Evolutionary conservation across 2,329 filamentous ascomycete species (phyloP).

Genomic region (Xylaria sp.): DNA sequence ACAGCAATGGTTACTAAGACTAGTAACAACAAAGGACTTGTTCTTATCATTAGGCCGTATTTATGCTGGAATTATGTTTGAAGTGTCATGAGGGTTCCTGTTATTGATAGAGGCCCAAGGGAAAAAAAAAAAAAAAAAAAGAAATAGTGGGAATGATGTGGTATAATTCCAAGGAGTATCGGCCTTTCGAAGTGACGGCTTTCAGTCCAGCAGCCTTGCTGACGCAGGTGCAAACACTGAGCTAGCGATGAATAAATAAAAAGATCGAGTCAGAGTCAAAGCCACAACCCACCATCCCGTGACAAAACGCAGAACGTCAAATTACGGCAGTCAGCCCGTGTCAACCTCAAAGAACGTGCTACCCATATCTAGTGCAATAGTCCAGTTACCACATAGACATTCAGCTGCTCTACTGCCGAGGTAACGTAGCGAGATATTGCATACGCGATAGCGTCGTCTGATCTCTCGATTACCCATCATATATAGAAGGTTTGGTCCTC

Average conservation of each 20-base stretch:
- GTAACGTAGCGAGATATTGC: slow-evolving; percentile 7
- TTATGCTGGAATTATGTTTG: slow-evolving; percentile 7
- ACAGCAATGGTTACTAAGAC: slow-evolving; percentile 18
- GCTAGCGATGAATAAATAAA: background rate
- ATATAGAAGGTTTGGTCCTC: slow-evolving; percentile 18
- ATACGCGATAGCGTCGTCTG: slow-evolving; percentile 20
- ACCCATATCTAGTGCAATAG: background rate
- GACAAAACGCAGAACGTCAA: background rate
- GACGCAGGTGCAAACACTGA: background rate
- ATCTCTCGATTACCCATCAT: slow-evolving; percentile 22
- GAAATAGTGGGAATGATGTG: background rate
- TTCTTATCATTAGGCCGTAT: slow-evolving; percentile 24
- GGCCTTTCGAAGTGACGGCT: background rate
- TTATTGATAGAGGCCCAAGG: background rate
- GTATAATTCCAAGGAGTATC: slow-evolving; percentile 2
- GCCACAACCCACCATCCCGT: background rate
- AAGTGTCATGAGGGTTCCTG: slow-evolving; percentile 15
- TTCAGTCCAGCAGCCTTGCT: background rate
- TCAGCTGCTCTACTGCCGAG: slow-evolving; percentile 6
- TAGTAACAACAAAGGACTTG: slow-evolving; percentile 12
- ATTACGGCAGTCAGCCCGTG: slow-evolving; percentile 8
- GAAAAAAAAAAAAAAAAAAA: background rate
- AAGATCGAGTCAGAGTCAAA: slow-evolving; percentile 3
- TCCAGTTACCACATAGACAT: slow-evolving; percentile 1
- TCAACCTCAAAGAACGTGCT: background rate